Evolutionary conservation across 2,329 filamentous ascomycete species (phyloP).

Genomic region (Arthrobotrys sinensis): DNA sequence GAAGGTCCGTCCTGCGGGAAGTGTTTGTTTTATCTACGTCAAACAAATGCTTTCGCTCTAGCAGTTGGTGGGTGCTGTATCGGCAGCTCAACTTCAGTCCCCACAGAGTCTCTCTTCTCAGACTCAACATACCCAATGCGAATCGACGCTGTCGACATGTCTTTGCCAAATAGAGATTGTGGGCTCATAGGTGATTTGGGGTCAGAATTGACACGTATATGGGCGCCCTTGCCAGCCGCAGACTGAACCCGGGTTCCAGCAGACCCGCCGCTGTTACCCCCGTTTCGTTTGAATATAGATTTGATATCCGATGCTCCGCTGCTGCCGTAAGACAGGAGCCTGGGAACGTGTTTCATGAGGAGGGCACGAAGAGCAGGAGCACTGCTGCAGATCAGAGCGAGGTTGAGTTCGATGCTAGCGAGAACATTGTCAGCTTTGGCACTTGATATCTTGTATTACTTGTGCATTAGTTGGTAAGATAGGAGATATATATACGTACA

Average conservation of each 20-base stretch:
- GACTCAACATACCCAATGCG: slow-evolving; percentile 32
- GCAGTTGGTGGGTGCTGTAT: slow-evolving; percentile 13
- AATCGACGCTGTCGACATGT: slow-evolving; percentile 22
- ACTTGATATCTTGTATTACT: no score
- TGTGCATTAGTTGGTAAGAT: neutral
- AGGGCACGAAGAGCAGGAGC: slow-evolving; percentile 47
- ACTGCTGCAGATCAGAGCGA: slow-evolving; percentile 49
- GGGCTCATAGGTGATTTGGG: neutral
- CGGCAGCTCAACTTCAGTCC: slow-evolving; percentile 36
- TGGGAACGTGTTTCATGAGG: slow-evolving; percentile 46
- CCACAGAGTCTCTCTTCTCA: slow-evolving; percentile 22
- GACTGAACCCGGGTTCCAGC: slow-evolving; percentile 7
- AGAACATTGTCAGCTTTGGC: neutral
- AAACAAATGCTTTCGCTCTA: slow-evolving; percentile 24
- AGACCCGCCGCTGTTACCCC: slow-evolving; percentile 7
- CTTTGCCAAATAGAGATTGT: neutral
- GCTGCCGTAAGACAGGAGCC: slow-evolving; percentile 37
- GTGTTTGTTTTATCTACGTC: neutral
- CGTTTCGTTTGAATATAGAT: slow-evolving; percentile 26
- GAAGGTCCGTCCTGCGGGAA: neutral
- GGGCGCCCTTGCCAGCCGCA: neutral
- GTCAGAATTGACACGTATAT: neutral
- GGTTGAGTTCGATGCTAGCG: slow-evolving; percentile 40
- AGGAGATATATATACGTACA: slow-evolving; percentile 22
- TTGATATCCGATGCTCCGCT: slow-evolving; percentile 21